Evolutionary conservation across 805 yeast species (phyloP).

Genomic region (Metschnikowia santaceciliae): DNA sequence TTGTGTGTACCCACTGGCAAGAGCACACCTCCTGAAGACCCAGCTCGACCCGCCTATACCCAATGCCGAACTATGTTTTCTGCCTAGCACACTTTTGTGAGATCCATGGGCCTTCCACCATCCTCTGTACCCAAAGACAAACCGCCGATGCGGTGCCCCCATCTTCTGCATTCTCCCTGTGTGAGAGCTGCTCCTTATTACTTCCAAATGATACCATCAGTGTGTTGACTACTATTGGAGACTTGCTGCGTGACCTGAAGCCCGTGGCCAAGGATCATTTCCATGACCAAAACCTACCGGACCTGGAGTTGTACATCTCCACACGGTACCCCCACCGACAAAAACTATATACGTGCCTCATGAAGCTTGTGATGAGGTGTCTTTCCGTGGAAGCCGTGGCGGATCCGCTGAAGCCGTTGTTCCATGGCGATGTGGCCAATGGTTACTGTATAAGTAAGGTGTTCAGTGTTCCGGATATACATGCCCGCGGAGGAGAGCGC

Average conservation of each 20-base stretch:
- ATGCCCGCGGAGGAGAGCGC: constrained; percentile 73
- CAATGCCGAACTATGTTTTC: constrained; percentile 40
- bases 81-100: constrained; percentile 75
- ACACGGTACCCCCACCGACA: constrained; percentile 57
- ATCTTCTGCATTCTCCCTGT: constrained; percentile 42
- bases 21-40: not conserved
- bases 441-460: constrained; percentile 60
- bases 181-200: constrained; percentile 57
- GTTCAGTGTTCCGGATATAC: constrained; percentile 58
- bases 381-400: constrained; percentile 63
- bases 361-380: constrained; percentile 58
- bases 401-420: constrained; percentile 57
- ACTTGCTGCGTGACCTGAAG: not conserved
- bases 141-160: constrained; percentile 33
- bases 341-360: constrained; percentile 48
- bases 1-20: not conserved
- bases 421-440: constrained; percentile 56
- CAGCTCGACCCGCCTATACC: not conserved
- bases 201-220: constrained; percentile 41
- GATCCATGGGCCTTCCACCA: constrained; percentile 67
- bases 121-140: constrained; percentile 55
- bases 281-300: constrained; percentile 15
- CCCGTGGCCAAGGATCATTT: constrained; percentile 33
- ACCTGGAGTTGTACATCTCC: constrained; percentile 36
- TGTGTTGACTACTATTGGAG: constrained; percentile 16